Base-by-base conservation (phyloP, 495 filamentous ascomycete species). In the Hypoxylon lienhwacheense region DNA sequence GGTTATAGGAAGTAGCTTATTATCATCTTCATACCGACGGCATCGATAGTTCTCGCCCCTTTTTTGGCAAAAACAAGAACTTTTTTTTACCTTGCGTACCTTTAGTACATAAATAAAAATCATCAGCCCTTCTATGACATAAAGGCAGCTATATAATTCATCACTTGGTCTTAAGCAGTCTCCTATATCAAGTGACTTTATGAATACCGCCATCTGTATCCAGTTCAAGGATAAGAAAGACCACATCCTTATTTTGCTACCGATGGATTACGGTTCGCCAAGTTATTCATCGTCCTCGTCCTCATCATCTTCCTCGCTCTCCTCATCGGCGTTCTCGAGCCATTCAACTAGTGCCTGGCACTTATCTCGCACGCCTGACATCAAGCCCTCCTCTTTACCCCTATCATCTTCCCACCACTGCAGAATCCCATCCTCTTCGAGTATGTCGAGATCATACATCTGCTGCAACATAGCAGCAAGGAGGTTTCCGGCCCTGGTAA, bases 401-500 rank as follows among this genome's bases (percentile, higher is more conserved):
- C 81, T 78, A 53, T 76, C 75, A 68, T 93, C 83, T 14, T 74
- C 78, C 92, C 91, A 97, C 93, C 93, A 98, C 50, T 81, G 80
- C 64, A 91, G 73, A 34, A 93, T 86, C 0, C 85, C 91, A 29
- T 96, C 92, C 66, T 95, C 89, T 66, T 96, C 91, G 0, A 97
- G 67, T 5, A 97, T 77, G 55, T 97, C 93, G 44, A 86, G 67
- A 47, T 87, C 83, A 66, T 95, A 95, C 46, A 96, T 73, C 66
- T 87, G 83, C 73, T 92, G 91, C 22, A 85, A 77, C 52, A 87
- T 74, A 33, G 84, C 87, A 5, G 92, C 75, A 2, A 97, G 74
- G 2, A 96, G 75, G 7, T 77, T 81, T 15, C 85, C 86, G 3
- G 70, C 73, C 35, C 64, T 66, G 11, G 52, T 68, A 59, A 54